phyloP scores from a whole-genome alignment of 306 rosid species.

The Dicorynia guianensis region DNA sequence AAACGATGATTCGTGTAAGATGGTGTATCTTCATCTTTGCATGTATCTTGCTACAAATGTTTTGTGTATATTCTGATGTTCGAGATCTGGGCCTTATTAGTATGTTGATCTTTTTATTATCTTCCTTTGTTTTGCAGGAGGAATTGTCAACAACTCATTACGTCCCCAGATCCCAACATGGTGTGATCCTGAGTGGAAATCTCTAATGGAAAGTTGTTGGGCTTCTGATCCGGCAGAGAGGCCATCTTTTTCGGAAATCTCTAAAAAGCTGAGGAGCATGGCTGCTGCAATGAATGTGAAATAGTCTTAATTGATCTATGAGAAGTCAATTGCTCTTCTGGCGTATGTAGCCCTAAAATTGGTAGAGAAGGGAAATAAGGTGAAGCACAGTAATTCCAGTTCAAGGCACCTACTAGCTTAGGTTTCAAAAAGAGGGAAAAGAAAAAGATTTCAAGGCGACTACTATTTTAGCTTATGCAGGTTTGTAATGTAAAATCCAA shows the following conservation, averaged over 20 bases:
- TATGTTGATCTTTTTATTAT: conserved; percentile 27
- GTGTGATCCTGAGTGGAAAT: conserved; percentile 99
- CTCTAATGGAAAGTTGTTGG: conserved; percentile 97
- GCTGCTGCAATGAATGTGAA: conserved; percentile 94
- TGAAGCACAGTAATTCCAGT: conserved; percentile 55
- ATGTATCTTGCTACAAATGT: not conserved
- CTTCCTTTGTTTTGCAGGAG: conserved; percentile 63
- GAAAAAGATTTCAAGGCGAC: conserved; percentile 34
- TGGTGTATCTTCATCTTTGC: not conserved
- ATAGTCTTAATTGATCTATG: conserved; percentile 50
- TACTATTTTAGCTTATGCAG: conserved; percentile 51
- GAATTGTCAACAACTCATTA: conserved; percentile 86
- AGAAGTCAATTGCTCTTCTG: conserved; percentile 45
- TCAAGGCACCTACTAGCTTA: conserved; percentile 54
- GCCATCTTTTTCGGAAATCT: conserved; percentile 94
- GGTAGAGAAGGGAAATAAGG: conserved; percentile 55
- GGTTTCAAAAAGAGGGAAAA: conserved; percentile 31
- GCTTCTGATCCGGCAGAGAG: conserved; percentile 82
- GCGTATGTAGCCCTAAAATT: conserved; percentile 58
- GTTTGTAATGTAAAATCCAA: conserved; percentile 56
- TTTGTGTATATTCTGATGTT: not conserved
- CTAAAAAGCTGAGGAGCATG: conserved; percentile 96
- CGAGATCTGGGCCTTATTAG: conserved; percentile 4
- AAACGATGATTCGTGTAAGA: not conserved
- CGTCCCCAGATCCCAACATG: conserved; percentile 94